These are phyloP conservation scores for Clitoria ternatea DNA, from an alignment of 306 rosid genomes.

Conservation along the genomic window DNA sequence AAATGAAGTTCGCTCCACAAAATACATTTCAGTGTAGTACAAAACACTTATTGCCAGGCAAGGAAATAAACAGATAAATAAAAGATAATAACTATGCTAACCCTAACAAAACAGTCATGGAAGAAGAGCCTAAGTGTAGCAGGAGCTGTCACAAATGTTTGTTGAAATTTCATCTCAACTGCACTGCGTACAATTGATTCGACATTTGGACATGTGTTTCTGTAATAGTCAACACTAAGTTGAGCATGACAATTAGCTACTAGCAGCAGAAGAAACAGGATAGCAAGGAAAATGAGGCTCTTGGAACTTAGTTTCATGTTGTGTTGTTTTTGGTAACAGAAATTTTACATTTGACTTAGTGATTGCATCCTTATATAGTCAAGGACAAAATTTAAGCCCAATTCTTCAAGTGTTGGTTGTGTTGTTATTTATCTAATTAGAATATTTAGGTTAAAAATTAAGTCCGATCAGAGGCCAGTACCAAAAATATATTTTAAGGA, in stretches of 20 bases:
- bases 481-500: too few species aligned
- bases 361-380: slow-evolving; percentile 27
- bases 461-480: too few species aligned
- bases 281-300: slow-evolving; percentile 18
- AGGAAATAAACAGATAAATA: neutral
- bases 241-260: slow-evolving; percentile 28
- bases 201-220: slow-evolving; percentile 62
- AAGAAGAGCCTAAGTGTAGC: slow-evolving; percentile 86
- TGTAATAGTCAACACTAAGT: slow-evolving; percentile 50
- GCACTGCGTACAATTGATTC: slow-evolving; percentile 63
- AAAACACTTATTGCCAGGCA: neutral
- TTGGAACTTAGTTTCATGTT: slow-evolving; percentile 32
- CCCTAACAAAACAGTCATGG: slow-evolving; percentile 87
- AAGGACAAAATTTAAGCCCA: too few species aligned
- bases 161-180: slow-evolving; percentile 53
- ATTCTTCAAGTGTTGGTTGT: too few species aligned
- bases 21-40: neutral
- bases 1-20: too few species aligned
- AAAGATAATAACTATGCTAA: neutral
- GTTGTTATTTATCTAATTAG: too few species aligned
- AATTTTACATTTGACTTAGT: neutral
- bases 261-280: slow-evolving; percentile 34
- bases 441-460: too few species aligned
- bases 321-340: neutral
- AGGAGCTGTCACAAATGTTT: slow-evolving; percentile 72